These are phyloP conservation scores for Paramecium caudatum DNA, from an alignment of 73 alveolate species.

Conservation along the genomic window DNA sequence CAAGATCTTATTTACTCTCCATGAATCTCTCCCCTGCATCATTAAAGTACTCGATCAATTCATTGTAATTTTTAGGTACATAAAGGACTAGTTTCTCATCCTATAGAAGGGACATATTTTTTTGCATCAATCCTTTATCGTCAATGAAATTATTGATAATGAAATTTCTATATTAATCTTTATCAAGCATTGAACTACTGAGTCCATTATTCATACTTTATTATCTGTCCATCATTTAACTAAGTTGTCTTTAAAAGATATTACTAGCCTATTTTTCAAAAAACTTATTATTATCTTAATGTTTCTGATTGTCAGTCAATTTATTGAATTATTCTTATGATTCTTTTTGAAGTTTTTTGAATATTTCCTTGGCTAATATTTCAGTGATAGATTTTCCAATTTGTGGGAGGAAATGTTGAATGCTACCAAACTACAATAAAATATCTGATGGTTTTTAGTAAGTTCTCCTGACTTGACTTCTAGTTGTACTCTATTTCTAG, in stretches of 20 bases:
- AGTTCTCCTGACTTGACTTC: constrained; percentile 21
- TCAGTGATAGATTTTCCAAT: constrained; percentile 54
- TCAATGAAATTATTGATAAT: constrained; percentile 33
- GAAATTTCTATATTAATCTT: constrained; percentile 56
- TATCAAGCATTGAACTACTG: constrained; percentile 38
- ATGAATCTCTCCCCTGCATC: constrained; percentile 62
- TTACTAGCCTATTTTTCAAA: constrained; percentile 46
- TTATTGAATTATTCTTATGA: constrained; percentile 36
- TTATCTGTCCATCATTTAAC: constrained; percentile 11
- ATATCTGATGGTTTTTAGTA: constrained; percentile 43
- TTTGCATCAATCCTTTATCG: constrained; percentile 4
- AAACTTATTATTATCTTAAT: neutral
- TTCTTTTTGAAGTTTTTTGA: constrained; percentile 55
- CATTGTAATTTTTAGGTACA: constrained; percentile 62
- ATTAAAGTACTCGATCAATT: constrained; percentile 62
- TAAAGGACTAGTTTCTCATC: constrained; percentile 33
- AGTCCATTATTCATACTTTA: neutral
- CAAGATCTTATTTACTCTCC: constrained; percentile 45
- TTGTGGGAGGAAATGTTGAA: constrained; percentile 46
- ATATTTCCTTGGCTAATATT: constrained; percentile 29
- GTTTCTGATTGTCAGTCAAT: neutral
- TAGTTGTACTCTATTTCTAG: neutral
- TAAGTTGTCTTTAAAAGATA: constrained; percentile 37
- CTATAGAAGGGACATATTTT: neutral
- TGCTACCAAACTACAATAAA: constrained; percentile 37